Conservation (phyloP, 208 protist species). For the Leishmania braziliensis region DNA sequence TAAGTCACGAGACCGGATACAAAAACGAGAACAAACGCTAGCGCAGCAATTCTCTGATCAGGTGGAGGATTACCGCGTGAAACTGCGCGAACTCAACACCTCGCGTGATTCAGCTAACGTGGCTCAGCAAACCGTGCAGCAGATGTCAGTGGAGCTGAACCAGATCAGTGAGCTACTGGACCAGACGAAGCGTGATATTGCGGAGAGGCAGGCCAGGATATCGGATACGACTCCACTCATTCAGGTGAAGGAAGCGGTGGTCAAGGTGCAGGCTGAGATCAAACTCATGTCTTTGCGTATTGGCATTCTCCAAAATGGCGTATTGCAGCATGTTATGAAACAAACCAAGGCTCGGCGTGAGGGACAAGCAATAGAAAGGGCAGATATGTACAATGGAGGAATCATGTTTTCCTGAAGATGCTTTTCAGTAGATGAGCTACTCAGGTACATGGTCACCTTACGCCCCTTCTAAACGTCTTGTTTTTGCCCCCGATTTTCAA, state of each 20-base stretch:
- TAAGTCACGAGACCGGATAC: constrained; percentile 84
- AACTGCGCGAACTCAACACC: constrained; percentile 84
- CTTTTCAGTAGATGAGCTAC: neutral
- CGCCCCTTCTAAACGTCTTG: neutral
- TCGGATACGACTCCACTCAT: constrained; percentile 90
- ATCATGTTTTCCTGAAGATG: constrained; percentile 24
- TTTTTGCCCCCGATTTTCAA: neutral
- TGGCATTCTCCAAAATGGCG: constrained; percentile 87
- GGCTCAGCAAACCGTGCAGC: constrained; percentile 83
- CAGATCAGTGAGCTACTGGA: constrained; percentile 86
- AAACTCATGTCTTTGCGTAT: constrained; percentile 91
- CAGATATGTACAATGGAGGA: constrained; percentile 29
- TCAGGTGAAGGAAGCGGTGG: constrained; percentile 87
- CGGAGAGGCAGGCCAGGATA: constrained; percentile 86
- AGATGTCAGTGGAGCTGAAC: constrained; percentile 88
- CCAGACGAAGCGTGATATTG: constrained; percentile 85
- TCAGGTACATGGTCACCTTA: neutral
- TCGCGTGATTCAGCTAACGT: constrained; percentile 80
- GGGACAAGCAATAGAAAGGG: constrained; percentile 16
- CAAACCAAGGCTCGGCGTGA: constrained; percentile 79
- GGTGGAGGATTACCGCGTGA: constrained; percentile 88
- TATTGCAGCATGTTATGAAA: constrained; percentile 85
- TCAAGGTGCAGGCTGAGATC: constrained; percentile 85
- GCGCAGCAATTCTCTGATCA: constrained; percentile 91
- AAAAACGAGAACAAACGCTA: constrained; percentile 90